These are phyloP conservation scores for Davidsoniella australis DNA, from an alignment of 2,329 filamentous ascomycete genomes.

Conservation along the genomic window DNA sequence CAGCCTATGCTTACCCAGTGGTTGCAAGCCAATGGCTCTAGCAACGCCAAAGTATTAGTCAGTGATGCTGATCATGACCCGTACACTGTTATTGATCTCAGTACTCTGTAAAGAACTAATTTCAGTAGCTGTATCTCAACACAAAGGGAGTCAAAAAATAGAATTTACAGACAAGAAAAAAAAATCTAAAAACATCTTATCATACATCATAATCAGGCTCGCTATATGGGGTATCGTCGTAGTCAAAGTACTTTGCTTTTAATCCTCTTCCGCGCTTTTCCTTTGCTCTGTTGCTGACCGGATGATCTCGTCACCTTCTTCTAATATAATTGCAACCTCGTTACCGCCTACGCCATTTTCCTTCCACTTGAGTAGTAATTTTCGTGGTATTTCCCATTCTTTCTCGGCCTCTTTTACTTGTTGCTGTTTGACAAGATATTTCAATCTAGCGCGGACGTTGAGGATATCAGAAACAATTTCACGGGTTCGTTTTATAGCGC, in stretches of 20 bases:
- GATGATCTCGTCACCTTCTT: conserved; percentile 36
- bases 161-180: not conserved
- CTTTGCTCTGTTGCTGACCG: conserved; percentile 13
- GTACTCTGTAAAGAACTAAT: conserved; percentile 19
- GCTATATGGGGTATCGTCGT: conserved; percentile 8
- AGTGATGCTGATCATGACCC: conserved; percentile 76
- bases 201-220: too few species aligned
- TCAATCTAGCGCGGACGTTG: conserved; percentile 41
- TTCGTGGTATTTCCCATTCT: conserved; percentile 37
- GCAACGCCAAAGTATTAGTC: conserved; percentile 46
- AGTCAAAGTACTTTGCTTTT: not conserved
- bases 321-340: conserved; percentile 35
- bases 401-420: conserved; percentile 41
- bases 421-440: conserved; percentile 39
- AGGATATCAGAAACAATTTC: conserved; percentile 47
- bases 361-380: conserved; percentile 35
- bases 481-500: conserved; percentile 24
- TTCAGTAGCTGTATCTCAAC: not conserved
- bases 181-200: not conserved
- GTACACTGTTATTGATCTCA: conserved; percentile 54
- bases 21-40: conserved; percentile 32
- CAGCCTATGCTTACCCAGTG: conserved; percentile 42
- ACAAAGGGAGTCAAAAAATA: not conserved
- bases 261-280: not conserved
- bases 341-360: conserved; percentile 35